Percentiles rank a stretch among this genome's conserved stretches.
Evolutionary conservation across 495 filamentous ascomycete species (phyloP).

Genomic region (Neohortaea acidophila): DNA sequence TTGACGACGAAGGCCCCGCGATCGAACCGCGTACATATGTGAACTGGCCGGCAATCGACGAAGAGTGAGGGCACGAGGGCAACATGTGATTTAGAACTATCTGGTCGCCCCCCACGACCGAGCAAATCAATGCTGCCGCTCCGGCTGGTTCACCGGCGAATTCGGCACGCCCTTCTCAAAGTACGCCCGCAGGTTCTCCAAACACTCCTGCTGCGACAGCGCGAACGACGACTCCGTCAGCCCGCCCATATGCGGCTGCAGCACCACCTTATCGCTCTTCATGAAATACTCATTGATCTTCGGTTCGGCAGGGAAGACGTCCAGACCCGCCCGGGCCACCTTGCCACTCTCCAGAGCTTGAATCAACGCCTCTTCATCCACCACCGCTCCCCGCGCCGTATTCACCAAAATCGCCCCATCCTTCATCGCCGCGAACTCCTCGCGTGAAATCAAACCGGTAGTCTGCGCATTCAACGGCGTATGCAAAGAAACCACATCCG

Average conservation of each 20-base stretch:
- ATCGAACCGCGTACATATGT: no score
- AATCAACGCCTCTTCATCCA: constrained; percentile 43
- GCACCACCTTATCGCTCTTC: constrained; percentile 9
- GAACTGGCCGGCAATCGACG: no score
- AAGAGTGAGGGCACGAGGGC: no score
- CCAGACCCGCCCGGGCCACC: constrained; percentile 12
- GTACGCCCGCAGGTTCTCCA: constrained; percentile 29
- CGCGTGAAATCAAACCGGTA: constrained; percentile 50
- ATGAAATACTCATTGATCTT: constrained; percentile 11
- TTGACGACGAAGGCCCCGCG: constrained; percentile 4
- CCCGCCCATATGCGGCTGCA: constrained; percentile 21
- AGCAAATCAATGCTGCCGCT: not conserved
- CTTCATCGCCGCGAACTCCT: constrained; percentile 57
- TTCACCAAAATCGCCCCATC: constrained; percentile 67
- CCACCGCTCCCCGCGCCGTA: constrained; percentile 63
- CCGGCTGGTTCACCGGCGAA: constrained; percentile 22
- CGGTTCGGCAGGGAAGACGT: constrained; percentile 17
- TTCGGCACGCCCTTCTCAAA: constrained; percentile 26
- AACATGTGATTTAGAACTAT: no score
- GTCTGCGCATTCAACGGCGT: constrained; percentile 51
- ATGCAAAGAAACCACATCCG: constrained; percentile 67
- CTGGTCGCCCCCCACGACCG: no score
- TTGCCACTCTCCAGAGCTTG: constrained; percentile 13
- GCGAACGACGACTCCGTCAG: constrained; percentile 27
- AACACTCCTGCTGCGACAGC: constrained; percentile 25